Base-by-base conservation (phyloP, 495 filamentous ascomycete species). In the Lindgomyces ingoldianus region DNA sequence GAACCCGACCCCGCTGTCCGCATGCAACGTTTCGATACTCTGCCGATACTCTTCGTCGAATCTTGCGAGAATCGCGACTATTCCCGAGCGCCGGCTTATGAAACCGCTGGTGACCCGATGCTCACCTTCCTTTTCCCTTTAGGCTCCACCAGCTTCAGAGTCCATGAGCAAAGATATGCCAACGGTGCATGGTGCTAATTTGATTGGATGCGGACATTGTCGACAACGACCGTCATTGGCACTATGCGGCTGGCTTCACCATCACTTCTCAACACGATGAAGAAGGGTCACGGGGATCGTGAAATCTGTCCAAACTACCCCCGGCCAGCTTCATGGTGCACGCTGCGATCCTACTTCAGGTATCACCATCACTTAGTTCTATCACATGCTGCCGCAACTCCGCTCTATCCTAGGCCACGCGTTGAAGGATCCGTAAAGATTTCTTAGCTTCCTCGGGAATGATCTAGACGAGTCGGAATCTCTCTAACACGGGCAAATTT, bases 221-320 rank as follows among this genome's bases (percentile, higher is more conserved):
- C n/a, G n/a, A n/a, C n/a, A n/a, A n/a, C n/a, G n/a, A n/a, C n/a
- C n/a, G n/a, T n/a, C n/a, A n/a, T n/a, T n/a, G n/a, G n/a, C n/a
- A n/a, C n/a, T n/a, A n/a, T n/a, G n/a, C n/a, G n/a, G 19, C 44
- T 22, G 6, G 22, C 48, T 51, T 51, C 48, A 51, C 27, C 27
- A 14, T 49, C 18, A 1, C 21, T 3, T 27, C 47, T 53, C 33
- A 52, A 62, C 48, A 42, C 47, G 18, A 19, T n/a, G 16, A 46
- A 46, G n/a, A 11, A 29, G 47, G 21, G 33, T 55, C 50, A 60
- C 47, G 57, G 25, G 57, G 57, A 60, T 62, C 59, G 59, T 62
- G 49, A 62, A 12, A 24, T 53, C 39, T 55, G 36, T 24, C 14
- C 18, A 19, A 53, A 25, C 52, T 30, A 16, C 14, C 10, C 16